A percentile compares a stretch with the other conserved stretches of the same genome.
Evolutionary conservation across 139 green algal genomes (phyloP).

Genomic region (Chlamydomonas sphaeroides): DNA sequence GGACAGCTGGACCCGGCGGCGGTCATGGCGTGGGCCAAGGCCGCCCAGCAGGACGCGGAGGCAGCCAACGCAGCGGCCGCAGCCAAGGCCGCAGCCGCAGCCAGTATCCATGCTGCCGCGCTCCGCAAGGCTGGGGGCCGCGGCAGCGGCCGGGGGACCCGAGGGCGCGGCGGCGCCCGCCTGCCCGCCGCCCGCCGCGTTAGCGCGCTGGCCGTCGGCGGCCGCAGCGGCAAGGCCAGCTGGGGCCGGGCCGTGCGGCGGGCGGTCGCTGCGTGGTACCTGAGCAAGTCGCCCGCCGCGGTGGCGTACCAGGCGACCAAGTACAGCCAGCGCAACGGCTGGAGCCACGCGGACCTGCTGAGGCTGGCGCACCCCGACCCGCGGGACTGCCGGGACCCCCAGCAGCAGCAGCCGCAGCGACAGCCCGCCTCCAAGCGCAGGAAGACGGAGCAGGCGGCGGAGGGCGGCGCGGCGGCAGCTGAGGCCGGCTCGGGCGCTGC

Average conservation of each 20-base stretch:
- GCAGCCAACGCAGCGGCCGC: not conserved
- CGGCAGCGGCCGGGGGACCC: too few species aligned
- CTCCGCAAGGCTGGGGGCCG: not conserved
- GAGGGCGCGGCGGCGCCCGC: not conserved
- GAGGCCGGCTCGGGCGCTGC: not conserved
- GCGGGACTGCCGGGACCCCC: too few species aligned
- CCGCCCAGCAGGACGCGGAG: not conserved
- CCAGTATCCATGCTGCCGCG: not conserved
- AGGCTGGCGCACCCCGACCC: conserved; percentile 33
- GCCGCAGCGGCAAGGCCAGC: not conserved
- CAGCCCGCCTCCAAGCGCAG: too few species aligned
- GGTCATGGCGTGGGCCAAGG: not conserved
- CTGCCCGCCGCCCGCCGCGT: not conserved
- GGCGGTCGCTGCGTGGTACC: conserved; percentile 14
- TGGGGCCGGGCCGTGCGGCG: conserved; percentile 33
- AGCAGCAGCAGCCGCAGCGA: not conserved
- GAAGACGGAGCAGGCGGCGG: not conserved
- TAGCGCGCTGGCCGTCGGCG: not conserved
- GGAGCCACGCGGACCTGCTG: conserved; percentile 37
- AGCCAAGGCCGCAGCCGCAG: not conserved
- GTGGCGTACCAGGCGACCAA: conserved; percentile 41
- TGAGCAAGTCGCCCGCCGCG: not conserved
- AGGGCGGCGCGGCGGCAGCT: not conserved
- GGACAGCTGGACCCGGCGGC: not conserved
- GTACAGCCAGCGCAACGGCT: conserved; percentile 38